Base-by-base conservation (phyloP, 2,329 filamentous ascomycete genomes). In the Clarireedia sp. region DNA sequence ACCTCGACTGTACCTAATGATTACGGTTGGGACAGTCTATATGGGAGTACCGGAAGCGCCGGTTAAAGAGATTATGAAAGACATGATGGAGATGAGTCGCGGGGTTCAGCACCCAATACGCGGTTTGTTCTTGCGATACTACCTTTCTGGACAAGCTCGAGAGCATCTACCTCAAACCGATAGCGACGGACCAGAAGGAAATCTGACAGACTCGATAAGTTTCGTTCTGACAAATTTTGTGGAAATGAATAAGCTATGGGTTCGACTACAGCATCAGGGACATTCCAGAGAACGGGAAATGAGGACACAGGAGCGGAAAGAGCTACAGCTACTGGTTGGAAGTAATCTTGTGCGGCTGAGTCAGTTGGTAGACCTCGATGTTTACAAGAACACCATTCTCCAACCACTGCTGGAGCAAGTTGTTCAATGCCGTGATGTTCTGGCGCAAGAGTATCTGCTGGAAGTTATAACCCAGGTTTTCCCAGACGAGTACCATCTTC, bases 71-170 rank as follows among this genome's bases (percentile, higher is more conserved):
- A 90, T 99, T 60, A 99, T 99, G 94, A 99, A 99, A 74, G 94
- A 99, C 72, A 99, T 99, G 94, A 99, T 99, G 94, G 94, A 99
- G 73, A 99, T 99, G 94, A 97, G 90, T 73, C 83, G 94, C 60
- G 94, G 94, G 55, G 91, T 99, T 21, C 94, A 99, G 69, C 94
- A 99, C 72, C 94, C 94, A 16, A 91, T 96, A 60, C 89, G 94
- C 56, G 94, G 94, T 17, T 78, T 99, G 54, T 99, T 99, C 70
- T 75, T 99, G 66, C 85, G 94, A 68, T 99, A 99, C 73, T 99
- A 96, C 69, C 81, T 99, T 51, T 94, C 90, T 23, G 92, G 94
- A 38, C 94, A 99, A 74, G 92, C 94, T 40, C 82, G 94, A 66
- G 94, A 99, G 71, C 84, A 83, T 69, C 78, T 99, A 51, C 94